A percentile compares a stretch with the other conserved stretches of the same genome.
phyloP scores from a whole-genome alignment of 2,329 filamentous ascomycete genomes.

The Neofusicoccum sp. region DNA sequence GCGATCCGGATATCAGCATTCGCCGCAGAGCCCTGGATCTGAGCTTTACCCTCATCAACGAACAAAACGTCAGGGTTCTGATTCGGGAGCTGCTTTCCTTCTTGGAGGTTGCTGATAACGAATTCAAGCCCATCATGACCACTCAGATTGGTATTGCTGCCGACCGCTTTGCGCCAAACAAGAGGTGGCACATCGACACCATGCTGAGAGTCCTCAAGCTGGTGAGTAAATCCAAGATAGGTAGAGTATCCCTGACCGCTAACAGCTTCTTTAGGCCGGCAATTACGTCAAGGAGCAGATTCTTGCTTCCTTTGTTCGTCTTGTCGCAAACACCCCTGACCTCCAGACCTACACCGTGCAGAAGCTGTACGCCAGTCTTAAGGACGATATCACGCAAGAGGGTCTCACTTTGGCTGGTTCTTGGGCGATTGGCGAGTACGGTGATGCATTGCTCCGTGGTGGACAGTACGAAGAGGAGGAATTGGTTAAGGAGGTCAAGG shows the following conservation, averaged over 20 bases:
- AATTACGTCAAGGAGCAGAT: conserved; percentile 99
- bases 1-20: conserved; percentile 98
- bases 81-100: conserved; percentile 94
- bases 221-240: conserved; percentile 30
- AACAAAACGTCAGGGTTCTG: conserved; percentile 89
- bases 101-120: conserved; percentile 94
- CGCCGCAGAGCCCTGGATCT: conserved; percentile 91
- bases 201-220: conserved; percentile 93
- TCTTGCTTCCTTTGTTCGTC: conserved; percentile 90
- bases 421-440: conserved; percentile 98
- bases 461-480: conserved; percentile 95
- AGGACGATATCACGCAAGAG: conserved; percentile 97
- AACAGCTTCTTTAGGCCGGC: conserved; percentile 60
- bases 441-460: conserved; percentile 83
- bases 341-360: conserved; percentile 96
- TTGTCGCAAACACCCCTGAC: conserved; percentile 92
- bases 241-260: conserved; percentile 20
- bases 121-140: conserved; percentile 99
- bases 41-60: conserved; percentile 97
- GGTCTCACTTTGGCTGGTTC: conserved; percentile 89
- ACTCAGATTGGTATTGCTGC: conserved; percentile 97
- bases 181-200: conserved; percentile 97
- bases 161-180: conserved; percentile 93
- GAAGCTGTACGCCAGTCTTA: conserved; percentile 87
- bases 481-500: conserved; percentile 77